Percentiles rank a stretch among this genome's conserved stretches.
Conservation (phyloP, 495 filamentous ascomycete species). For the Daldinia caldariorum region DNA sequence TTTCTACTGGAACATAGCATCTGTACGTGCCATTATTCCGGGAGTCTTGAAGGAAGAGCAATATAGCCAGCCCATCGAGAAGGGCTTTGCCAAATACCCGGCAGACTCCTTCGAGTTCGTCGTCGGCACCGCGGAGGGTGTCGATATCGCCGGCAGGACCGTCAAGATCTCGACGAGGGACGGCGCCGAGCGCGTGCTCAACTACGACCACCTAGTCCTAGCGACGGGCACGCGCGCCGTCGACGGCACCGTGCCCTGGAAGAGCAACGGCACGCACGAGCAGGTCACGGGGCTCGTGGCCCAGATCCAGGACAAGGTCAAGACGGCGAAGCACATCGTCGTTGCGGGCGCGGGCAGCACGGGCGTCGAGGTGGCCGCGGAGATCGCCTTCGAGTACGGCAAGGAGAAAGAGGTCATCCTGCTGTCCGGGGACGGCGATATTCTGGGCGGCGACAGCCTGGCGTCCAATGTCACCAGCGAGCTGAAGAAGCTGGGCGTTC, state of each 20-base stretch:
- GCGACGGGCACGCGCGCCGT: conserved; percentile 46
- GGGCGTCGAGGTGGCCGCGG: conserved; percentile 55
- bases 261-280: conserved; percentile 53
- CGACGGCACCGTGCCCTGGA: conserved; percentile 52
- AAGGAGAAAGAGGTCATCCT: conserved; percentile 60
- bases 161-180: conserved; percentile 37
- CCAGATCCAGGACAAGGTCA: conserved; percentile 44
- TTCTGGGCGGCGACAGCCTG: conserved; percentile 54
- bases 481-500: conserved; percentile 63
- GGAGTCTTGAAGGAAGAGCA: conserved; percentile 57
- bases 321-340: conserved; percentile 54
- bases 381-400: conserved; percentile 58
- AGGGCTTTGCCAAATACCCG: conserved; percentile 54
- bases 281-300: conserved; percentile 44
- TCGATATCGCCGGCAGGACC: conserved; percentile 48
- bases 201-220: conserved; percentile 51
- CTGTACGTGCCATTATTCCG: conserved; percentile 64
- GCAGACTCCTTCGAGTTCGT: conserved; percentile 53
- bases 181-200: conserved; percentile 37
- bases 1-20: conserved; percentile 67
- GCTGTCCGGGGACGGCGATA: conserved; percentile 53
- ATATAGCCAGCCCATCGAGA: conserved; percentile 57
- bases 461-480: conserved; percentile 49
- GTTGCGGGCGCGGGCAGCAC: conserved; percentile 57
- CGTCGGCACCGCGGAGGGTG: conserved; percentile 51